Evolutionary conservation across 1,284 basidiomycete genomes (phyloP).

Genomic region (Tilletiopsis washingtonensis): DNA sequence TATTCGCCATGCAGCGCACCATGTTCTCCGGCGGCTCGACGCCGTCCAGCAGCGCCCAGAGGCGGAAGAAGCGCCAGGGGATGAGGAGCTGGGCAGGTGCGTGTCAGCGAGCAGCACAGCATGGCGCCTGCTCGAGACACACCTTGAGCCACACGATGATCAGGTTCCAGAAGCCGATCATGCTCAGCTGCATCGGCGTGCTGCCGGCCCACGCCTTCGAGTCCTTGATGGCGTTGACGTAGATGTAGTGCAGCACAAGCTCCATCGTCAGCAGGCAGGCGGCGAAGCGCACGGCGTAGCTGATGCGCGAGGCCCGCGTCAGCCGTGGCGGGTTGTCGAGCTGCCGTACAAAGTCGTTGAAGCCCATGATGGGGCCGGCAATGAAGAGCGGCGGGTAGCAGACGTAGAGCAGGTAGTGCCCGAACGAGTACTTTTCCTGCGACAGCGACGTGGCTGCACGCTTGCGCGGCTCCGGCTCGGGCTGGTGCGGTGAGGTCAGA

Average conservation of each 20-base stretch:
- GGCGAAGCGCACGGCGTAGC: slow-evolving; percentile 67
- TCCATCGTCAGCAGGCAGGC: slow-evolving; percentile 77
- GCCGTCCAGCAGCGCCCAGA: slow-evolving; percentile 84
- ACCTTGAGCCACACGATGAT: slow-evolving; percentile 96
- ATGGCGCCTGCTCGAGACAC: slow-evolving; percentile 5
- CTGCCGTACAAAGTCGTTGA: slow-evolving; percentile 89
- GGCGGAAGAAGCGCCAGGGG: slow-evolving; percentile 93
- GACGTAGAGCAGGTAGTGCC: slow-evolving; percentile 64
- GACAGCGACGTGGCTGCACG: slow-evolving; percentile 16
- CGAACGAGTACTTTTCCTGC: slow-evolving; percentile 54
- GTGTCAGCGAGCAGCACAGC: neutral
- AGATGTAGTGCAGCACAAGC: slow-evolving; percentile 84
- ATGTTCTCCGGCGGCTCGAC: slow-evolving; percentile 96
- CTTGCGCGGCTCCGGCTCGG: slow-evolving; percentile 5
- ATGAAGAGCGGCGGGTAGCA: slow-evolving; percentile 91
- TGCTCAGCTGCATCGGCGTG: slow-evolving; percentile 70
- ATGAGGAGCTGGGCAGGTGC: slow-evolving; percentile 63
- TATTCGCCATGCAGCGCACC: slow-evolving; percentile 97
- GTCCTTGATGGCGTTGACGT: slow-evolving; percentile 94
- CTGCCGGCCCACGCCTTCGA: slow-evolving; percentile 61
- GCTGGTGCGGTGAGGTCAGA: neutral
- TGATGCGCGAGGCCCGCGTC: slow-evolving; percentile 48
- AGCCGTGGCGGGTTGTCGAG: slow-evolving; percentile 50
- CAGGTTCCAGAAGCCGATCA: slow-evolving; percentile 97
- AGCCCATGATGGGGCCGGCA: slow-evolving; percentile 90